A percentile compares a stretch with the other conserved stretches of the same genome.
These are phyloP conservation scores for Mycena rebaudengoi DNA, from an alignment of 768 basidiomycete species.

Conservation along the genomic window DNA sequence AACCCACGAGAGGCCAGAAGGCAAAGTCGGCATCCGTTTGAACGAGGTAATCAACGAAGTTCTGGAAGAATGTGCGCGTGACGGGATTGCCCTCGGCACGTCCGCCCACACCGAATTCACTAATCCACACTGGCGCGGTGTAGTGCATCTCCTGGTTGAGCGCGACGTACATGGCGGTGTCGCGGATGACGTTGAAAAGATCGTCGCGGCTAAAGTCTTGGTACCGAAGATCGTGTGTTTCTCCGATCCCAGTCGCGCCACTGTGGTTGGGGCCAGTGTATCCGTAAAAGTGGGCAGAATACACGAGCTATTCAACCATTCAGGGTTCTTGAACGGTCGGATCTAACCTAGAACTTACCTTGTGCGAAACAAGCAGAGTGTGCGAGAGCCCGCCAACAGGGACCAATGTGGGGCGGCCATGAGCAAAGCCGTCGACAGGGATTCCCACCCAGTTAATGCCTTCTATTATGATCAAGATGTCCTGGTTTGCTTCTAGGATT, in stretches of 20 bases:
- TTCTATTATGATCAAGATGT: conserved; percentile 27
- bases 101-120: conserved; percentile 19
- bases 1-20: conserved; percentile 26
- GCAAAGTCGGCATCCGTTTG: conserved; percentile 20
- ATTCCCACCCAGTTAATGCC: conserved; percentile 28
- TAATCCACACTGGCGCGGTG: conserved; percentile 27
- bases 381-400: conserved; percentile 19
- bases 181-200: conserved; percentile 10
- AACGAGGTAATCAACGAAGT: conserved; percentile 23
- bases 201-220: conserved; percentile 16
- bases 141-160: conserved; percentile 19
- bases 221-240: conserved; percentile 23
- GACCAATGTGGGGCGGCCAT: conserved; percentile 20
- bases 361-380: conserved; percentile 18
- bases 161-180: conserved; percentile 20
- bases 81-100: not conserved
- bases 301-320: conserved; percentile 13
- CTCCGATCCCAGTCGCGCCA: conserved; percentile 24
- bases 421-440: conserved; percentile 27
- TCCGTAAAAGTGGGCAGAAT: conserved; percentile 25
- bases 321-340: not conserved
- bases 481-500: conserved; percentile 19
- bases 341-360: no score
- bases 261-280: conserved; percentile 29
- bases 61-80: conserved; percentile 12